Base-by-base conservation (phyloP, 1,139 yeast species). In the Diutina ranongensis region DNA sequence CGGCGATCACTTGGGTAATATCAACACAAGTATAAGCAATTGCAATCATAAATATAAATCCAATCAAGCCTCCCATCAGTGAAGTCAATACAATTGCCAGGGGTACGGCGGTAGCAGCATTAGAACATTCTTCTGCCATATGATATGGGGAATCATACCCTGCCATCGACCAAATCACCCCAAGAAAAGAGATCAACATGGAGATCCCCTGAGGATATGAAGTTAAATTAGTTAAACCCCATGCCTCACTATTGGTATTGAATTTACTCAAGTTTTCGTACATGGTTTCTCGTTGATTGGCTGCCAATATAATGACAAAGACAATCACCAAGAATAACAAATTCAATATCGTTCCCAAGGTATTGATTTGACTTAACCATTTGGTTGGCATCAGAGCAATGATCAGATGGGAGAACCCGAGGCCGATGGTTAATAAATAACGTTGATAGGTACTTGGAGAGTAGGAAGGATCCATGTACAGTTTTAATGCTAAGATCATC, bases 91-190 rank as follows among this genome's bases (percentile, higher is more conserved):
- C 78, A 52, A 81, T 80, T 32, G 86, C 86, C 49, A 73, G 67
- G 16, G 88, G 87, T 8, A 82, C 78, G 3, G 83, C 80, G 31
- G 65, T 63, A 13, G 71, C 65, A 9, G 87, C 84, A 57, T 80
- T 80, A 41, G 80, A 65, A 55, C 83, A 77, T 56, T 81, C 87
- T 59, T 82, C 92, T 16, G 85, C 72, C 47, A 82, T 63, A 55
- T 82, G 88, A 66, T 80, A 81, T 0, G 88, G 84, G 20, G 84
- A 75, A 57, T 82, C 89, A 55, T 78, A 81, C 19, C 88, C 88
- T 44, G 83, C 73, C 83, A 81, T 80, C 34, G 84, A 77, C 88
- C 88, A 82, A 55, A 80, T 77, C 45, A 75, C 80, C 25, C 86
- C 81, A 55, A 79, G 63, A 58, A 80, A 80, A 18, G 78, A 67